phyloP scores from a whole-genome alignment of 306 rosid species.

The Abrus pulchellus region DNA sequence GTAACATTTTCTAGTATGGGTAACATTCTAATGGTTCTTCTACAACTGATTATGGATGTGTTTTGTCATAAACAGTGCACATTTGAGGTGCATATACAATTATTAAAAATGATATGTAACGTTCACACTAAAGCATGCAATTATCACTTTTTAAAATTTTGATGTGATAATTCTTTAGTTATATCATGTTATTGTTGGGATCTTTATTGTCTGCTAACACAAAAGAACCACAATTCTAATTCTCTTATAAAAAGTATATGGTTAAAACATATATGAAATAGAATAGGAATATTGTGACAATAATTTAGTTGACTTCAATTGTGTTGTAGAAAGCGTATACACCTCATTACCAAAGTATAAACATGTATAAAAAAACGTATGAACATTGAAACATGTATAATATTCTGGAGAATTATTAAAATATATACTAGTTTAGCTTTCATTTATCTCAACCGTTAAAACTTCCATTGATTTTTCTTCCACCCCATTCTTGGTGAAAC shows the following conservation, averaged over 20 bases:
- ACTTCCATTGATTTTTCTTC: no score
- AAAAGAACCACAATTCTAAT: not conserved
- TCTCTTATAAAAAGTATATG: not conserved
- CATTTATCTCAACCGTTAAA: no score
- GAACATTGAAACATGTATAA: not conserved
- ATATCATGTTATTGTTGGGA: not conserved
- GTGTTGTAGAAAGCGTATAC: not conserved
- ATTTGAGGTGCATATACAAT: not conserved
- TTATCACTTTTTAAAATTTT: not conserved
- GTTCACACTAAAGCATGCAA: not conserved
- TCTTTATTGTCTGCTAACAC: not conserved
- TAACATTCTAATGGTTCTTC: not conserved
- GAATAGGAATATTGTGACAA: not conserved
- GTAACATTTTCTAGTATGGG: slow-evolving; percentile 13
- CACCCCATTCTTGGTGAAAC: not conserved
- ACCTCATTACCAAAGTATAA: not conserved
- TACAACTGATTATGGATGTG: not conserved
- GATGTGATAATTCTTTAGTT: not conserved
- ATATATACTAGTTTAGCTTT: not conserved
- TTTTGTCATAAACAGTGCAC: not conserved
- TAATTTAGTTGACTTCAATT: not conserved
- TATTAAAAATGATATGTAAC: not conserved
- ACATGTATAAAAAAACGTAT: not conserved
- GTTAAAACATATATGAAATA: not conserved
- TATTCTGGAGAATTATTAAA: not conserved